These are phyloP conservation scores for Crithidia fasciculata DNA, from an alignment of 208 protist genomes.

Conservation along the genomic window DNA sequence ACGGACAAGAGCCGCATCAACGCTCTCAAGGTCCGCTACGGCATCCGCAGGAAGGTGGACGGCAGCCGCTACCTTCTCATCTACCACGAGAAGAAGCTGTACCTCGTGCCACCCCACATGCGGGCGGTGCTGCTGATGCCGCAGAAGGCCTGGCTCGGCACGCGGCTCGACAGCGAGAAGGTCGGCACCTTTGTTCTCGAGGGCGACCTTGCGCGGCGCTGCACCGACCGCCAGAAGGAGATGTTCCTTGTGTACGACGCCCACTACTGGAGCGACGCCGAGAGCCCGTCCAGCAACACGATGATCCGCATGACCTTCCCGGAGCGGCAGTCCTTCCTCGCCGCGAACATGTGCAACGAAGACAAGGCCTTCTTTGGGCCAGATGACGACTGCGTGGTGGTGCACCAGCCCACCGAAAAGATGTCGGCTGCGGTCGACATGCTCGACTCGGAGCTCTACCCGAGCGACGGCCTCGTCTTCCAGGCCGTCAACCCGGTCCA, in stretches of 20 bases:
- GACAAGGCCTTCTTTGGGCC: slow-evolving; percentile 42
- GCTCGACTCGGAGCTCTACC: slow-evolving; percentile 71
- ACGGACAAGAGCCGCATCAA: slow-evolving; percentile 70
- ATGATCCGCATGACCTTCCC: slow-evolving; percentile 64
- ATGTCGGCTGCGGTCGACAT: slow-evolving; percentile 54
- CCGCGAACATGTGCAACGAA: slow-evolving; percentile 54
- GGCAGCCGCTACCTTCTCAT: slow-evolving; percentile 66
- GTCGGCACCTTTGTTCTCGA: slow-evolving; percentile 72
- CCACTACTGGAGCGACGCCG: slow-evolving; percentile 75
- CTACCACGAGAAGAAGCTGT: slow-evolving; percentile 44
- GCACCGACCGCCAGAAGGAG: slow-evolving; percentile 56
- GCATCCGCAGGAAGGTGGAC: slow-evolving; percentile 68
- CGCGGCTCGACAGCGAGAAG: slow-evolving; percentile 34
- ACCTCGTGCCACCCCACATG: slow-evolving; percentile 83
- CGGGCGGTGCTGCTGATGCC: slow-evolving; percentile 73
- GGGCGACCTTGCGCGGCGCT: slow-evolving; percentile 65
- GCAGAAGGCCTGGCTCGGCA: slow-evolving; percentile 65
- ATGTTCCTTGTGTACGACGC: slow-evolving; percentile 81
- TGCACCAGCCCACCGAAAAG: slow-evolving; percentile 62
- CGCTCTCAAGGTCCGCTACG: slow-evolving; percentile 64
- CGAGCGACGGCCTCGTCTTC: slow-evolving; percentile 79
- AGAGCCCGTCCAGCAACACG: slow-evolving; percentile 46
- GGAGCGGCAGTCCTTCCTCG: slow-evolving; percentile 65
- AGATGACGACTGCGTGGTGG: slow-evolving; percentile 66
- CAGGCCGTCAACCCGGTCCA: slow-evolving; percentile 56